Evolutionary conservation across 768 basidiomycete genomes (phyloP).

Genomic region (Trametes punicea): DNA sequence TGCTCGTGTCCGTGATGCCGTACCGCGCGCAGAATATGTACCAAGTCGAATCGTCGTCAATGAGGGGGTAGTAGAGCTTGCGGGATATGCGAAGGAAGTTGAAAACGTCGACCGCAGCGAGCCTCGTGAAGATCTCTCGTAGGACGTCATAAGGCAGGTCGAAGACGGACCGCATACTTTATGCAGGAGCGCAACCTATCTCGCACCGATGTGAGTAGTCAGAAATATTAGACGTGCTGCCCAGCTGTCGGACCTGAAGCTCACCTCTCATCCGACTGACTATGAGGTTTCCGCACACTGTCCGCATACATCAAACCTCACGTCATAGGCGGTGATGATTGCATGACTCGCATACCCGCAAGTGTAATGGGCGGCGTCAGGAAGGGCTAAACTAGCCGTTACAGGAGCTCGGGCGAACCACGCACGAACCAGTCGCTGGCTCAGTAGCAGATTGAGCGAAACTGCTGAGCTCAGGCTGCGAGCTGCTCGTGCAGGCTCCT

Average conservation of each 20-base stretch:
- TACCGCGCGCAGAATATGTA: slow-evolving; percentile 16
- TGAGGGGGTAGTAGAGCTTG: slow-evolving; percentile 13
- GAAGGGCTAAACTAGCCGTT: no score
- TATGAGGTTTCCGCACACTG: neutral
- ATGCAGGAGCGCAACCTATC: neutral
- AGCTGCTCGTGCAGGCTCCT: no score
- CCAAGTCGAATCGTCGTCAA: slow-evolving; percentile 21
- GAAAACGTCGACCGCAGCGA: slow-evolving; percentile 18
- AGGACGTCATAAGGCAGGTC: slow-evolving; percentile 24
- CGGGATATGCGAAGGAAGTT: slow-evolving; percentile 7
- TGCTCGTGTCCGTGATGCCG: slow-evolving; percentile 14
- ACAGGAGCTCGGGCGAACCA: no score
- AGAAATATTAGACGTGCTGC: no score
- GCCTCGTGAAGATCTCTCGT: slow-evolving; percentile 12
- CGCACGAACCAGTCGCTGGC: no score
- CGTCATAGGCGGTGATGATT: no score
- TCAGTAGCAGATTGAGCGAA: no score
- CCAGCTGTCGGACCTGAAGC: neutral
- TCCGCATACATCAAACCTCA: neutral
- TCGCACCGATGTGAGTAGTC: no score
- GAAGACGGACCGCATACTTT: neutral
- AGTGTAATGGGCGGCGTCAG: no score
- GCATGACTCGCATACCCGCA: no score
- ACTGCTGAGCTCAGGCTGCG: no score
- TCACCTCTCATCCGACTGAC: neutral